Percentiles rank a stretch among this genome's conserved stretches.
phyloP scores from a whole-genome alignment of 1,139 yeast species.

The Blastobotrys buckinghamii region DNA sequence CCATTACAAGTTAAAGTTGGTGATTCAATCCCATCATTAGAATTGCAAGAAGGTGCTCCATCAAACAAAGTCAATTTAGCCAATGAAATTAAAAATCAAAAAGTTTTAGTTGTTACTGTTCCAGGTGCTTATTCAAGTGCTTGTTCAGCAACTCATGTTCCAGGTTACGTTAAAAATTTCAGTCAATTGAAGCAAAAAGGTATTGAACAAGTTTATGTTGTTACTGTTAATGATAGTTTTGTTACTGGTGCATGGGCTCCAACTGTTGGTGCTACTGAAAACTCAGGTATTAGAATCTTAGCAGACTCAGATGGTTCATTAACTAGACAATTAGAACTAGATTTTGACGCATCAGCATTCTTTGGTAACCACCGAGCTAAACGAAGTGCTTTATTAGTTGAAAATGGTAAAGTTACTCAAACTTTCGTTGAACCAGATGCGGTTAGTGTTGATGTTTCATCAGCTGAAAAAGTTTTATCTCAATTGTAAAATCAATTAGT shows the following conservation, averaged over 20 bases:
- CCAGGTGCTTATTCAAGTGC: slow-evolving; percentile 94
- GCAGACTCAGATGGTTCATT: slow-evolving; percentile 78
- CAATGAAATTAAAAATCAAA: slow-evolving; percentile 38
- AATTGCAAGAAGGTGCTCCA: slow-evolving; percentile 60
- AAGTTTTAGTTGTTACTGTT: slow-evolving; percentile 65
- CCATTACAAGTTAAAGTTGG: slow-evolving; percentile 32
- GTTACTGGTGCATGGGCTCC: slow-evolving; percentile 78
- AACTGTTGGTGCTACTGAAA: slow-evolving; percentile 32
- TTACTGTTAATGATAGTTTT: slow-evolving; percentile 82
- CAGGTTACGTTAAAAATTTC: slow-evolving; percentile 58
- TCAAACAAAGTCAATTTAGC: slow-evolving; percentile 58
- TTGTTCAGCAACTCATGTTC: slow-evolving; percentile 72
- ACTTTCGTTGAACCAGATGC: slow-evolving; percentile 78
- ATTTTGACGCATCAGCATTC: slow-evolving; percentile 63
- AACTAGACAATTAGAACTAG: slow-evolving; percentile 54
- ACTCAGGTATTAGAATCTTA: slow-evolving; percentile 39
- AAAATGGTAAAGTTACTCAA: slow-evolving; percentile 62
- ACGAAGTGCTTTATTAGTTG: slow-evolving; percentile 71
- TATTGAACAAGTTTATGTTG: slow-evolving; percentile 49
- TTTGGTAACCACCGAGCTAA: slow-evolving; percentile 72
- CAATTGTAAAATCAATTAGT: slow-evolving; percentile 13
- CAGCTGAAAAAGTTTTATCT: slow-evolving; percentile 44
- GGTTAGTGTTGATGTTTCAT: slow-evolving; percentile 56
- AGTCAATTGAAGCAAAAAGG: slow-evolving; percentile 60
- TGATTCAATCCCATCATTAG: slow-evolving; percentile 46